These are phyloP conservation scores for Suillus lakei DNA, from an alignment of 768 basidiomycete genomes.

Conservation along the genomic window DNA sequence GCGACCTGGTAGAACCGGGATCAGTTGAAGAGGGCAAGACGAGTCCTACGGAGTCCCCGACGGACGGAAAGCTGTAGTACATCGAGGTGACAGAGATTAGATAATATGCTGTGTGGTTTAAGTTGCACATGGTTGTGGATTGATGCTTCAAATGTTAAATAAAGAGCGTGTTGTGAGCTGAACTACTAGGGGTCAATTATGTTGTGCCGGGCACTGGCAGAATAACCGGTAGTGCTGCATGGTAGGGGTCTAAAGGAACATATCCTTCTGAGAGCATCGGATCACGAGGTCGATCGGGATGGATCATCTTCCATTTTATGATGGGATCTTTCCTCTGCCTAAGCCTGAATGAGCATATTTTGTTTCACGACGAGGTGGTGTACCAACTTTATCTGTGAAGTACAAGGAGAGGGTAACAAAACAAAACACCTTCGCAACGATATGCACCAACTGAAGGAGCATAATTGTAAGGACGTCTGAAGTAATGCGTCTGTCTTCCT, in stretches of 20 bases:
- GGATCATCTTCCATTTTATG: not conserved
- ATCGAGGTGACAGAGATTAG: not conserved
- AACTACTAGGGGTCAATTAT: not conserved
- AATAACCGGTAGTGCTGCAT: not conserved
- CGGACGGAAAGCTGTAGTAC: slow-evolving; percentile 16
- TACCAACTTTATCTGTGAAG: not conserved
- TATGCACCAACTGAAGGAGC: not conserved
- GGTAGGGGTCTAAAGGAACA: not conserved
- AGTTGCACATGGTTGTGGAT: not conserved
- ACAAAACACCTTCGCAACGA: not conserved
- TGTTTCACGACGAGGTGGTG: not conserved
- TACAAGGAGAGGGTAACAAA: not conserved
- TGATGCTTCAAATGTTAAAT: not conserved
- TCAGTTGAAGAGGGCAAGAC: not conserved
- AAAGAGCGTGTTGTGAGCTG: not conserved
- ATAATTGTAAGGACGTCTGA: no score
- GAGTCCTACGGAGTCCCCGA: slow-evolving; percentile 3
- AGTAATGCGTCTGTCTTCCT: not conserved
- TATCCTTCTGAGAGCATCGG: not conserved
- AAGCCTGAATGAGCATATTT: no score
- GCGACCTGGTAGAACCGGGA: not conserved
- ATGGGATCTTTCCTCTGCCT: not conserved
- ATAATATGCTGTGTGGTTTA: not conserved
- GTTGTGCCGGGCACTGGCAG: not conserved
- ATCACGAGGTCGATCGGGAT: not conserved